These are phyloP conservation scores for Phanerochaete carnosa DNA, from an alignment of 768 basidiomycete genomes.

Conservation along the genomic window DNA sequence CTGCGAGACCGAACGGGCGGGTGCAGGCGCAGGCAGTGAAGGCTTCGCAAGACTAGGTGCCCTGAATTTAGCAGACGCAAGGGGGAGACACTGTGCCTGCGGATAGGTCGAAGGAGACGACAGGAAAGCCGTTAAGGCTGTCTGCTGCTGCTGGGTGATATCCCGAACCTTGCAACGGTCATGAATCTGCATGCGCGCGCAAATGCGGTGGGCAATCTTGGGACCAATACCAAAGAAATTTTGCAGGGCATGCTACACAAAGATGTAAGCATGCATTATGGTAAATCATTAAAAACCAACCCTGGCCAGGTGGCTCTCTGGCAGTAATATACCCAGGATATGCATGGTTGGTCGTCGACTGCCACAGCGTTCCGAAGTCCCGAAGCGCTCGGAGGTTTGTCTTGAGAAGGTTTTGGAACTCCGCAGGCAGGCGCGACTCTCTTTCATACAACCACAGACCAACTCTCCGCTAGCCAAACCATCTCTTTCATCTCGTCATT, in stretches of 20 bases:
- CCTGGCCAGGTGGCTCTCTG: constrained; percentile 71
- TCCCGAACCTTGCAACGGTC: constrained; percentile 77
- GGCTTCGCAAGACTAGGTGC: constrained; percentile 42
- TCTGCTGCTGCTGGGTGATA: constrained; percentile 84
- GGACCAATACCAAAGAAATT: constrained; percentile 87
- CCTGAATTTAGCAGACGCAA: constrained; percentile 53
- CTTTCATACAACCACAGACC: not conserved
- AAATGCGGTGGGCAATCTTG: constrained; percentile 72
- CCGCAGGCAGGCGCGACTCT: not conserved
- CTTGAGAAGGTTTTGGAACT: not conserved
- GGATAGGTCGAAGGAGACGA: constrained; percentile 82
- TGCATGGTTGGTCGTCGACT: constrained; percentile 41
- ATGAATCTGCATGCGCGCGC: constrained; percentile 91
- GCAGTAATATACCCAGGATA: constrained; percentile 80
- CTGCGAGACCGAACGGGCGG: constrained; percentile 13
- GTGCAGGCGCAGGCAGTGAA: constrained; percentile 22
- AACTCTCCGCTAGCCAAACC: not conserved
- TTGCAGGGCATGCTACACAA: constrained; percentile 77
- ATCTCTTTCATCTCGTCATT: not conserved
- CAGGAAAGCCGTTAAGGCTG: constrained; percentile 89
- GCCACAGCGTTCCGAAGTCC: not conserved
- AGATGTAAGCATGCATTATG: not conserved
- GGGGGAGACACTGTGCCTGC: constrained; percentile 60
- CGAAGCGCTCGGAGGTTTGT: not conserved
- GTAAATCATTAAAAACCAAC: constrained; percentile 34